Base-by-base conservation (phyloP, 345 rosid species). In the Pelargonium nanum region DNA sequence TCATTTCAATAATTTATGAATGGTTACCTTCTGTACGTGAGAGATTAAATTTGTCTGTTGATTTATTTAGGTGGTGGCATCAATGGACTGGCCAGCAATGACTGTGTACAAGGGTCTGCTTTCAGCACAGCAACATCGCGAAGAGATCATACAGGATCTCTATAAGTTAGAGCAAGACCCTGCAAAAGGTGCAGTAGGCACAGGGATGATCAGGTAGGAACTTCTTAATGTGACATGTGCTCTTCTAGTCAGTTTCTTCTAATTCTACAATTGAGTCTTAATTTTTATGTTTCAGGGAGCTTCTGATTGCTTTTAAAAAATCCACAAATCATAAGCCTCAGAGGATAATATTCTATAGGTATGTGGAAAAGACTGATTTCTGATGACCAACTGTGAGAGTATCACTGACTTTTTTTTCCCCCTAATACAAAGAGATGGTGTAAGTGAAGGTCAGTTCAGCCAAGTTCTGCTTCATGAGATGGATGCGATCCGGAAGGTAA, bases 81-180 rank as follows among this genome's bases (percentile, higher is more conserved):
- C 96, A 0, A 85, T 86, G 95, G 96, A 88, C 26, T 88, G 96
- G 96, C 98, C 95, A 0, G 86, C 82, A 65, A 72, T 86, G 15
- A 78, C 90, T 0, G 88, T 80, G 67, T 91, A 91, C 55, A 70
- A 92, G 40, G 91, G 77, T 32, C 7, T 88, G 22, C 83, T 91
- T 13, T 85, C 95, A 63, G 84, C 96, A 0, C 96, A 86, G 63
- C 2, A 75, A 7, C 88, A 79, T 24, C 72, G 87, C 1, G 78
- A 79, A 40, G 95, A 86, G 73, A 88, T 91, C 0, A 91, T 91
- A 6, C 66, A 75, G 30, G 92, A 91, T 74, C 74, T 88, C 8
- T 83, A 76, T 59, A 85, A 68, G 55, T 17, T 21, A 20, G 13
- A 4, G 48, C 34, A 60, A 24, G 78, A 85, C 74, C 70, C 85